Evolutionary conservation across 75 land plant species (phyloP), one percentile per base, ranked within the genome.

Genomic region (Pinus taeda): DNA sequence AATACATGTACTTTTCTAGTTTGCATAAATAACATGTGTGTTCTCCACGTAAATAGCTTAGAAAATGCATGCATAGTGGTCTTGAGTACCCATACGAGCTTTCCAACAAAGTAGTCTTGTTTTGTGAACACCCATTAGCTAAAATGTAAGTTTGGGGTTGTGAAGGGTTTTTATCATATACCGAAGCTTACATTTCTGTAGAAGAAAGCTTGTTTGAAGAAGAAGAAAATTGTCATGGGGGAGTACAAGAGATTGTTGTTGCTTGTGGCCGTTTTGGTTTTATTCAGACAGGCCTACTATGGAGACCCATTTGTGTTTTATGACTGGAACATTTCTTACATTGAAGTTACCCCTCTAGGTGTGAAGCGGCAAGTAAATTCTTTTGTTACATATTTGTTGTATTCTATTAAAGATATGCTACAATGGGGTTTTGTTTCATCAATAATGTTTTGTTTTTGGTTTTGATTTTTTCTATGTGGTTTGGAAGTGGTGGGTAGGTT

Each of bases 311-410:
- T 74, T 21, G 65, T 53, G 60, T 75, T 8, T 78, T 82, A 59
- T 24, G 78, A 87, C 30, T 89, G 91, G 83, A 82, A 84, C 39
- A 91, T 91, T 59, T 84, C 93, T 20, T 91, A 85, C 81, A 86
- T 88, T 72, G 83, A 79, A 15, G 84, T 76, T 62, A 79, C 91
- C 67, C 93, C 93, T 65, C 86, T 91, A 13, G 93, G 93, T 22
- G 89, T 91, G 22, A 83, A 82, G 13, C 93, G 89, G 56, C 89
- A 84, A 86, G 93, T 91, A 20, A 39, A 24, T 12, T 26, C 15
- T 24, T 36, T 18, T 72, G 42, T n/a, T 26, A 12, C 69, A 36
- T 26, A 6, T 20, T 29, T 74, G 3, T 17, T 69, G 11, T 45
- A 37, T 69, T 69, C 0, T 15, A 63, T 63, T 63, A 33, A 14